These are phyloP conservation scores for Nitzschia sp. DNA, from an alignment of 108 stramenopile genomes.

Conservation along the genomic window DNA sequence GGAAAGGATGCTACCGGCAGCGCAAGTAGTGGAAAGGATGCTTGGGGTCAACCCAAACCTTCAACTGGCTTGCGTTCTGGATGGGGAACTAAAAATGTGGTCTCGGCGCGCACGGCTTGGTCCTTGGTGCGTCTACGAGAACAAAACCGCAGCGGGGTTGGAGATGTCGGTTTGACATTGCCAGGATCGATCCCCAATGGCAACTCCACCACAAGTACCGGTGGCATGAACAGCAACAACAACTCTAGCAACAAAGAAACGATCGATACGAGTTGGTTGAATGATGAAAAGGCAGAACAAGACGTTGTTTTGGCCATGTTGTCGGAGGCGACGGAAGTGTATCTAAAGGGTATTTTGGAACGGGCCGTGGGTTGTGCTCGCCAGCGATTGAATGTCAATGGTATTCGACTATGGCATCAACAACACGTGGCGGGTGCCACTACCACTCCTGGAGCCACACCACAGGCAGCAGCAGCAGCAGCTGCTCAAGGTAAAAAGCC, in stretches of 20 bases:
- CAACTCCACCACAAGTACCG: background rate
- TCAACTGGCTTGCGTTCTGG: constrained; percentile 37
- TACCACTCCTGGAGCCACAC: background rate
- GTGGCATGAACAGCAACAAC: background rate
- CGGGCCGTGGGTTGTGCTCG: constrained; percentile 66
- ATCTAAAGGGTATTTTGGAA: constrained; percentile 64
- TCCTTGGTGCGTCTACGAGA: constrained; percentile 63
- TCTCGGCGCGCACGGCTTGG: constrained; percentile 74
- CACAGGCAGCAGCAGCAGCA: background rate
- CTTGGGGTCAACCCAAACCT: constrained; percentile 1
- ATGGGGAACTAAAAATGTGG: constrained; percentile 64
- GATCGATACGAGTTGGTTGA: constrained; percentile 53
- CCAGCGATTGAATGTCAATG: constrained; percentile 79
- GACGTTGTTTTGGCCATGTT: constrained; percentile 64
- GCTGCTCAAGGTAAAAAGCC: constrained; percentile 13
- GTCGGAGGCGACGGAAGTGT: constrained; percentile 69
- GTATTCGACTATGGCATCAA: constrained; percentile 78
- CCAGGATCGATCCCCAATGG: constrained; percentile 3
- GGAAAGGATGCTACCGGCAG: background rate
- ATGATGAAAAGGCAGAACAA: constrained; percentile 74
- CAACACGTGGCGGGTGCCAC: constrained; percentile 31
- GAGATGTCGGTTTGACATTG: constrained; percentile 30
- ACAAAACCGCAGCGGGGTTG: constrained; percentile 33
- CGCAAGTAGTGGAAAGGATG: background rate
- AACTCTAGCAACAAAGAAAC: constrained; percentile 11